A percentile compares a stretch with the other conserved stretches of the same genome.
Conservation (phyloP, 164 flowering plant species). For the Vitis amurensis region DNA sequence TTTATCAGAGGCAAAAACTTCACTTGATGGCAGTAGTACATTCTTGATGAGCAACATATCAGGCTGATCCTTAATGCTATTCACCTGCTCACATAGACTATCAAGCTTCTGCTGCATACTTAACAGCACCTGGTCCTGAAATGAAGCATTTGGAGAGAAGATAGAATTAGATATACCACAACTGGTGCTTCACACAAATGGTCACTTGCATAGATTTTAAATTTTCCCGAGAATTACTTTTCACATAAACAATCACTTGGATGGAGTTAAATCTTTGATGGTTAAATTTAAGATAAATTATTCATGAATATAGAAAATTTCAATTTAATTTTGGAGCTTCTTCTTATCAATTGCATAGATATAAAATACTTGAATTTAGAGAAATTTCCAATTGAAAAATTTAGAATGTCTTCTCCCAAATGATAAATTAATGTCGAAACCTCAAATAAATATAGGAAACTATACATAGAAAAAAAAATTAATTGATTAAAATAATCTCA, state of each 20-base stretch:
- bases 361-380: neutral
- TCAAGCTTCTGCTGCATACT: conserved; percentile 93
- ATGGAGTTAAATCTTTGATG: neutral
- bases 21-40: conserved; percentile 8
- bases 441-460: too few relatives aligned
- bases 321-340: neutral
- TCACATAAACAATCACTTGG: too few relatives aligned
- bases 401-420: too few relatives aligned
- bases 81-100: conserved; percentile 59
- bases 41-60: conserved; percentile 19
- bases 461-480: too few relatives aligned
- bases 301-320: neutral
- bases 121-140: conserved; percentile 72
- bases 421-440: too few relatives aligned
- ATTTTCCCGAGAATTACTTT: too few relatives aligned
- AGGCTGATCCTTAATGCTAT: conserved; percentile 41
- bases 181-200: too few relatives aligned
- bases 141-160: neutral
- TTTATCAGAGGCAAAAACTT: conserved; percentile 13
- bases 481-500: too few relatives aligned
- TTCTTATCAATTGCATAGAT: neutral
- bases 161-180: too few relatives aligned
- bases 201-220: too few relatives aligned
- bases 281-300: too few relatives aligned
- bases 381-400: too few relatives aligned